Conservation (phyloP, 306 rosid genomes). For the Medicago arabica region DNA sequence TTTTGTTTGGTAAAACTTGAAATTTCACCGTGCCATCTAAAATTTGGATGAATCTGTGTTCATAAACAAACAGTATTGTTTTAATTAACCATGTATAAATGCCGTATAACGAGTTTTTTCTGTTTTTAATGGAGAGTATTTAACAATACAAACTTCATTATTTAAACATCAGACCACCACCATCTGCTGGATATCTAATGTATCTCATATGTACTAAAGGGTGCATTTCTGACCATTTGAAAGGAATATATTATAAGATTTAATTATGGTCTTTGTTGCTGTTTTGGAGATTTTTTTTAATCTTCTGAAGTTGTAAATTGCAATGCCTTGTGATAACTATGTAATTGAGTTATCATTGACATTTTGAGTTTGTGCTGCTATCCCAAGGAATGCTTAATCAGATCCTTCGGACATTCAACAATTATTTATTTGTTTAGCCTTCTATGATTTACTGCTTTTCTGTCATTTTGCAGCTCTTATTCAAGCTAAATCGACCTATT, state of each 20-base stretch:
- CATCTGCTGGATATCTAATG: conserved; percentile 23
- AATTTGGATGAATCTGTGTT: conserved; percentile 19
- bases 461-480: conserved; percentile 74
- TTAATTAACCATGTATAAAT: conserved; percentile 17
- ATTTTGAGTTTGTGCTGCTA: conserved; percentile 38
- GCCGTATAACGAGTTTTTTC: not conserved
- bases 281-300: conserved; percentile 18
- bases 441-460: conserved; percentile 37
- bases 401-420: conserved; percentile 12
- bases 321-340: conserved; percentile 6
- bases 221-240: conserved; percentile 36
- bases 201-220: conserved; percentile 3
- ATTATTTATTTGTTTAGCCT: conserved; percentile 30
- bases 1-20: conserved; percentile 4
- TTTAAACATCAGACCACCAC: not conserved
- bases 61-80: conserved; percentile 1
- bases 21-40: conserved; percentile 16
- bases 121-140: not conserved
- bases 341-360: conserved; percentile 27
- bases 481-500: conserved; percentile 86
- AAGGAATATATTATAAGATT: conserved; percentile 11
- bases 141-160: conserved; percentile 3
- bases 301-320: conserved; percentile 7
- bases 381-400: conserved; percentile 30
- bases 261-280: not conserved